These are phyloP conservation scores for Penicillium cinerascens DNA, from an alignment of 495 filamentous ascomycete genomes.

Conservation along the genomic window DNA sequence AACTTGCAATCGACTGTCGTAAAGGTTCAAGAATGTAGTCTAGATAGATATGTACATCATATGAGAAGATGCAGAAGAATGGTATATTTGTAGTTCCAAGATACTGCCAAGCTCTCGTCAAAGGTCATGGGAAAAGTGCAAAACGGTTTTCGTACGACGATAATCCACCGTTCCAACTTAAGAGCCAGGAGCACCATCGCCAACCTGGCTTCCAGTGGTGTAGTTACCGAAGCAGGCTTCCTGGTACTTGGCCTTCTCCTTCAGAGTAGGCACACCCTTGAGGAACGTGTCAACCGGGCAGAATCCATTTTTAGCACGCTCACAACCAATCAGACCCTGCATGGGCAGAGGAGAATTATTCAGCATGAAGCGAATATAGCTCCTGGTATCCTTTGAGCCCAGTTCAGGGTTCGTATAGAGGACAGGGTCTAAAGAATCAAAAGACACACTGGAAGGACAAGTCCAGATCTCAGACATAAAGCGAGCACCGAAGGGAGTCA, in stretches of 20 bases:
- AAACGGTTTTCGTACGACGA: too few relatives aligned
- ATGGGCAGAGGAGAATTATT: conserved; percentile 29
- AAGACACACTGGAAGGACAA: conserved; percentile 17
- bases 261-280: conserved; percentile 15
- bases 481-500: conserved; percentile 61
- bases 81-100: background rate
- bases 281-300: conserved; percentile 26
- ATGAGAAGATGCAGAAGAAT: background rate
- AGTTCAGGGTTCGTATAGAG: conserved; percentile 29
- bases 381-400: conserved; percentile 3
- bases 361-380: conserved; percentile 32
- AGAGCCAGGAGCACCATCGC: conserved; percentile 25
- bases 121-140: too few relatives aligned
- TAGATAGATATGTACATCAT: background rate
- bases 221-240: conserved; percentile 30
- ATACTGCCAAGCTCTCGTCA: background rate
- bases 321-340: conserved; percentile 27
- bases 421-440: conserved; percentile 16
- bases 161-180: background rate
- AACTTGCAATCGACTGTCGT: background rate
- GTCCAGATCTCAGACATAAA: conserved; percentile 59
- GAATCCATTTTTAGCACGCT: conserved; percentile 28
- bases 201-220: conserved; percentile 23
- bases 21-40: background rate
- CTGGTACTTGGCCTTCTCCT: conserved; percentile 24